Evolutionary conservation across 2,329 filamentous ascomycete species (phyloP).

Genomic region (Diaporthe longicolla): DNA sequence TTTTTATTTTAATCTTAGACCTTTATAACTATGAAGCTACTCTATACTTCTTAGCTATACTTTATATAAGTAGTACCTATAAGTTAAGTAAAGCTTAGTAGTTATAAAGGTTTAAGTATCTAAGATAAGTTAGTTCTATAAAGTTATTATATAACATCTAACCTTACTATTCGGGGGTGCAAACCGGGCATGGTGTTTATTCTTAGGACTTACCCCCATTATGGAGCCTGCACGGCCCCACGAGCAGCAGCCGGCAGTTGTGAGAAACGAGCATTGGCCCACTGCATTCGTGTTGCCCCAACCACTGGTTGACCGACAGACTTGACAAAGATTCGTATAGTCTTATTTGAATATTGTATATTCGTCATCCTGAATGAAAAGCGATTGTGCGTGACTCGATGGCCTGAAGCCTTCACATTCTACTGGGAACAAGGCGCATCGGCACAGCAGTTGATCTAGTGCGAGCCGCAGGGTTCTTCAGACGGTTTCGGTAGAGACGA

Average conservation of each 20-base stretch:
- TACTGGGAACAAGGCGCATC: background rate
- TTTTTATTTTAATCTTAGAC: too few relatives aligned
- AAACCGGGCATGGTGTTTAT: background rate
- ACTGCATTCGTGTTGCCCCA: background rate
- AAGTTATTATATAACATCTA: background rate
- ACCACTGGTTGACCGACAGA: too few relatives aligned
- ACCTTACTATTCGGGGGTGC: constrained; percentile 5
- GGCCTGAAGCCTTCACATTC: background rate
- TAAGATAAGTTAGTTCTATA: too few relatives aligned
- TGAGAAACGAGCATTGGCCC: background rate
- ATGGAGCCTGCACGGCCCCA: background rate
- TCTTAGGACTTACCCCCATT: constrained; percentile 15
- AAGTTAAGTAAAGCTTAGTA: too few relatives aligned
- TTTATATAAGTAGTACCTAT: too few relatives aligned
- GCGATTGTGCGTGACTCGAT: background rate
- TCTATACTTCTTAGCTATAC: too few relatives aligned
- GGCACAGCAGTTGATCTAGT: background rate
- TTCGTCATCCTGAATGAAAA: background rate
- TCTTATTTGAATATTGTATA: background rate
- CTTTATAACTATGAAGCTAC: too few relatives aligned
- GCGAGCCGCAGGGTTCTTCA: background rate
- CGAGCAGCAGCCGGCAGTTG: constrained; percentile 14
- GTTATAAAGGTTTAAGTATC: too few relatives aligned
- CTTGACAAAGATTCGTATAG: background rate
- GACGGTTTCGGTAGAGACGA: too few relatives aligned